Conservation (phyloP, 768 basidiomycete species). For the Podaxis sp. region DNA sequence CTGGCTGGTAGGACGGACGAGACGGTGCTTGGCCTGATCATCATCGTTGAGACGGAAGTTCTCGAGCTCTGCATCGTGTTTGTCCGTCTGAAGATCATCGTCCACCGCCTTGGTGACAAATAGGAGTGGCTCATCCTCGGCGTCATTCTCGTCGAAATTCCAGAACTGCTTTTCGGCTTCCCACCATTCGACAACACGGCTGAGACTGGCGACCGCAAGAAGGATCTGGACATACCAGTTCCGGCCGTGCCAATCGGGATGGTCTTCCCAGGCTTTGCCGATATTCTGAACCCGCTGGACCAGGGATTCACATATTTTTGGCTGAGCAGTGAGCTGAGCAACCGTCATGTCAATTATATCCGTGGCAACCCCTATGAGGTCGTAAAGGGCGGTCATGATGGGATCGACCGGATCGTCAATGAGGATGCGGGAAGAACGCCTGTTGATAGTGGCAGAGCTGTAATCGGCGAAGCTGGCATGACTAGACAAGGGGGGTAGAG, state of each 20-base stretch:
- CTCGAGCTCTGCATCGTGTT: slow-evolving; percentile 42
- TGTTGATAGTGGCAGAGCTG: slow-evolving; percentile 51
- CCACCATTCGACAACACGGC: slow-evolving; percentile 99
- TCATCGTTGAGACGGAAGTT: slow-evolving; percentile 51
- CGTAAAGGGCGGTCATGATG: slow-evolving; percentile 88
- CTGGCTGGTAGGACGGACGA: slow-evolving; percentile 50
- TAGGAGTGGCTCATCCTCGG: slow-evolving; percentile 87
- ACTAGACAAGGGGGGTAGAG: slow-evolving; percentile 69
- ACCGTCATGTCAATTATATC: slow-evolving; percentile 92
- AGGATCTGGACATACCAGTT: slow-evolving; percentile 98
- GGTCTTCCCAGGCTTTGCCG: slow-evolving; percentile 95
- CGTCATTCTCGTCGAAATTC: slow-evolving; percentile 94
- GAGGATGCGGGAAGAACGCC: slow-evolving; percentile 79
- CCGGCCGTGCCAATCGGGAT: slow-evolving; percentile 96
- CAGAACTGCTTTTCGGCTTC: slow-evolving; percentile 99
- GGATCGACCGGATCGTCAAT: slow-evolving; percentile 86
- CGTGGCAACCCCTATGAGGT: slow-evolving; percentile 89
- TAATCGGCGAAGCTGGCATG: slow-evolving; percentile 69
- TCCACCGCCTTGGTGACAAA: slow-evolving; percentile 92
- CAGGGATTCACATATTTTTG: slow-evolving; percentile 81
- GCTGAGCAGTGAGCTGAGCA: slow-evolving; percentile 78
- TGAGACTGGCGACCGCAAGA: slow-evolving; percentile 92
- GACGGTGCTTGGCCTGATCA: slow-evolving; percentile 51
- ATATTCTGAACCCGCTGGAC: slow-evolving; percentile 91
- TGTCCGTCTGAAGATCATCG: slow-evolving; percentile 42